Base-by-base conservation (phyloP, 163 green algal species). In the Scenedesmus sp. region DNA sequence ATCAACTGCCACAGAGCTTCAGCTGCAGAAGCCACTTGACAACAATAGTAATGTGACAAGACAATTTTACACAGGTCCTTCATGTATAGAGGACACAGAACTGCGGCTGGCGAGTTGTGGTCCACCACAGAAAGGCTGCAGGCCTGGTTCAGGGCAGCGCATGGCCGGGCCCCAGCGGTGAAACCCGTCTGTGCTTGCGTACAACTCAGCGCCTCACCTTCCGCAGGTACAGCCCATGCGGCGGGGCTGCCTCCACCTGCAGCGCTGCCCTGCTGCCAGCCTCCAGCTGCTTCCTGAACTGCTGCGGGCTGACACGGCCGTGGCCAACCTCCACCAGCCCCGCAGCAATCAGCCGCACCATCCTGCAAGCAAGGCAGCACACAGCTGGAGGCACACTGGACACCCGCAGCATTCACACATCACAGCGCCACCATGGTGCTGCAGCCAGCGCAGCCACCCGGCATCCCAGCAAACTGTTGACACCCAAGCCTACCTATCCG, bases 321-420 rank as follows among this genome's bases (percentile, higher is more conserved):
- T 95, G 93, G 16, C 93, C 93, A 57, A 95, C 92, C 87, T 95
- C 93, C 34, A 95, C 90, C 59, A 95, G 87, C 8, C 56, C 92
- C 0, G 93, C 90, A 9, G 90, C 92, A 57, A 94, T 90, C 90
- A 95, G 83, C 18, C 93, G 92, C 46, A 95, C 93, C 93, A 95
- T 95, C 83, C 92, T 92, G 81, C 74, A 60, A 26, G 84, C 56
- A 86, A 6, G 12, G 81, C 52, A 86, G 34, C 34, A 86, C 81
- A 16, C 16, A 12, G 46, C 3, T 46, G 9, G 74, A 13, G 74
- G n/a, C 8, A 18, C n/a, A 18, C 10, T 56, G 8, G n/a, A 83
- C 74, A 56, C 9, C 10, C 7, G 26, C n/a, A 83, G 74, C 74
- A 52, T 83, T 83, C 46, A 54, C 34, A 13, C 76, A 55, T 4